Evolutionary conservation across 345 rosid genomes (phyloP), one percentile per base, ranked within the genome.

Genomic region (Lepidium didymum): DNA sequence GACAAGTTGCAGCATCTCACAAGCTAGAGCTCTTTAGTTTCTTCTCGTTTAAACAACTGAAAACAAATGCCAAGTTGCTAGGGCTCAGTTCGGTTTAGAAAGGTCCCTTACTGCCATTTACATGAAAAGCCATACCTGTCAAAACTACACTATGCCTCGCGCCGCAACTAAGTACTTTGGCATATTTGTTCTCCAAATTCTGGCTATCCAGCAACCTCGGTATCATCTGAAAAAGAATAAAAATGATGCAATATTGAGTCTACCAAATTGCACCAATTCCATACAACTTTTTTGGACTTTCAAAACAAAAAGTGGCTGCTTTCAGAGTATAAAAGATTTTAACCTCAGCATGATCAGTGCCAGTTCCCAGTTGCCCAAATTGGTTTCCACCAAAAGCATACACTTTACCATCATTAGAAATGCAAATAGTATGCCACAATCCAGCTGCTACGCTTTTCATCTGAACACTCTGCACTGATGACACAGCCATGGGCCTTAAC

Each of bases 311-410:
- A 41, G 18, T 38, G 6, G 3, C 7, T 41, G 37, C 6, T 12
- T 27, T 38, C 27, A 15, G 7, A 21, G 41, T 6, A 62, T 7
- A 51, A 54, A 31, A 42, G 29, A 55, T 31, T 37, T 85, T 83
- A n/a, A 87, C 98, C 96, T 92, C 93, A 38, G 67, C 80, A 35
- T 84, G 92, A n/a, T 85, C 90, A 42, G 73, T 79, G 54, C 87
- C 96, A 21, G 96, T 86, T 63, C 98, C 98, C 43, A 88, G 46
- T 56, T 92, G 96, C 41, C 90, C 98, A 64, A 88, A 92, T 72
- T 92, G 98, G 70, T 88, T 90, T n/a, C 96, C 96, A 47, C 98
- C 93, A 31, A 90, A 87, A 4, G 83, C 72, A 74, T 85, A 88
- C 16, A 90, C 86, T 59, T 9, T 73, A 11, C 96, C 96, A 29